These are phyloP conservation scores for Plectranthus barbatus DNA, from an alignment of 257 asterid species.

Conservation along the genomic window DNA sequence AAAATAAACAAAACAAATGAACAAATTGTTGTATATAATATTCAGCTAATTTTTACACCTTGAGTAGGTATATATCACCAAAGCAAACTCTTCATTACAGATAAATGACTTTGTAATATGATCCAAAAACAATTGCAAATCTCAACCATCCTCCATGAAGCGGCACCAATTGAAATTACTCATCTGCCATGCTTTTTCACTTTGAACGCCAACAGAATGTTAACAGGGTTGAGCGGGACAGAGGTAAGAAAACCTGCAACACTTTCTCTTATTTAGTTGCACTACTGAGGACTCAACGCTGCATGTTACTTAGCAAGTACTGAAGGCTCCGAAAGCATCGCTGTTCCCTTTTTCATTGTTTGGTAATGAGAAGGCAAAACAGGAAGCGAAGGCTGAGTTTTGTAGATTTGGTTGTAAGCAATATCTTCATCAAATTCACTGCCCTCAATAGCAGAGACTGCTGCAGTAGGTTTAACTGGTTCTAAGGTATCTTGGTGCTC, in stretches of 20 bases:
- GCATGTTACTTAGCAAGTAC: slow-evolving; percentile 37
- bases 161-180: not conserved
- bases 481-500: slow-evolving; percentile 36
- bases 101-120: slow-evolving; percentile 9
- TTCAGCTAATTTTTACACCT: slow-evolving; percentile 18
- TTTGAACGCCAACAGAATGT: slow-evolving; percentile 16
- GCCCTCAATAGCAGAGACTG: slow-evolving; percentile 20
- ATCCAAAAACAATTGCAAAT: slow-evolving; percentile 1
- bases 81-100: slow-evolving; percentile 18
- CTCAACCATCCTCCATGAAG: slow-evolving; percentile 7
- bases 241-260: slow-evolving; percentile 1
- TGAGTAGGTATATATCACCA: slow-evolving; percentile 12
- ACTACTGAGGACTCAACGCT: slow-evolving; percentile 26
- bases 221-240: slow-evolving; percentile 14
- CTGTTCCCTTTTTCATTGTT: slow-evolving; percentile 39
- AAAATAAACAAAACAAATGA: slow-evolving; percentile 23
- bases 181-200: not conserved
- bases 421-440: slow-evolving; percentile 64
- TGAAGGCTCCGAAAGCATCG: slow-evolving; percentile 47
- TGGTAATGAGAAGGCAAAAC: slow-evolving; percentile 49
- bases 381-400: slow-evolving; percentile 70
- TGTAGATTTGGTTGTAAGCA: slow-evolving; percentile 68
- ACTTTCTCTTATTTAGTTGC: slow-evolving; percentile 7
- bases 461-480: slow-evolving; percentile 24
- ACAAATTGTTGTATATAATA: slow-evolving; percentile 16